Percentiles rank a stretch among this genome's conserved stretches.
These are phyloP conservation scores for Plantago elongata DNA, from an alignment of 257 asterid genomes.

Conservation along the genomic window DNA sequence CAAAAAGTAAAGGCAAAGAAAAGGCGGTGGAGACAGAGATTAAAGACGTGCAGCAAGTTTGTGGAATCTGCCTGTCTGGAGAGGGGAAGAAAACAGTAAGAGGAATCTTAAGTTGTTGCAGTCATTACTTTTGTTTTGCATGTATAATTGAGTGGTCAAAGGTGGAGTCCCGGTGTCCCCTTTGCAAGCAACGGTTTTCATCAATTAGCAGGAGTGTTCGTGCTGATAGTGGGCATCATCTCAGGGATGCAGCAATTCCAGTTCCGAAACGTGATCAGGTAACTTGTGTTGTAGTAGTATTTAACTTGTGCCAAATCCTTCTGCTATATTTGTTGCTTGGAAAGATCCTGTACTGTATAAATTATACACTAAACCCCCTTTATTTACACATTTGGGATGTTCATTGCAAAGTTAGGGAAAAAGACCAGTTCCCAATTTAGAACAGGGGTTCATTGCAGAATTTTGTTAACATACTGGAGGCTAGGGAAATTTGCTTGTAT, in stretches of 20 bases:
- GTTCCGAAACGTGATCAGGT: constrained; percentile 96
- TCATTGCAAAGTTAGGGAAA: no score
- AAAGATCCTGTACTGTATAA: no score
- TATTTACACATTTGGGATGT: no score
- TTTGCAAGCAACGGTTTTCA: constrained; percentile 81
- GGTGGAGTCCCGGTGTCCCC: constrained; percentile 93
- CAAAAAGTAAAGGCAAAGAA: constrained; percentile 61
- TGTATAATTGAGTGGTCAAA: constrained; percentile 98
- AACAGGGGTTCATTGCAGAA: no score
- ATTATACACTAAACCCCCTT: no score
- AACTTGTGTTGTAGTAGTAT: not conserved
- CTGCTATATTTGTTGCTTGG: no score
- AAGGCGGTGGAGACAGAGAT: constrained; percentile 48
- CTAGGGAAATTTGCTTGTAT: no score
- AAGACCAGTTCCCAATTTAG: no score
- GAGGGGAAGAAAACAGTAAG: constrained; percentile 69
- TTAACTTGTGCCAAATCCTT: no score
- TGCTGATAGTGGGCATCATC: constrained; percentile 42
- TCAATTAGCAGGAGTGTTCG: constrained; percentile 59
- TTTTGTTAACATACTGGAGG: no score
- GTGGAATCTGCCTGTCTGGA: constrained; percentile 89
- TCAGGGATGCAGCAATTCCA: constrained; percentile 46
- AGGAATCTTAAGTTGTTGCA: constrained; percentile 77
- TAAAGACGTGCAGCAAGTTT: constrained; percentile 65
- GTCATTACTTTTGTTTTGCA: constrained; percentile 84